Evolutionary conservation across 2,329 filamentous ascomycete species (phyloP).

Genomic region (Colletotrichum sp.): DNA sequence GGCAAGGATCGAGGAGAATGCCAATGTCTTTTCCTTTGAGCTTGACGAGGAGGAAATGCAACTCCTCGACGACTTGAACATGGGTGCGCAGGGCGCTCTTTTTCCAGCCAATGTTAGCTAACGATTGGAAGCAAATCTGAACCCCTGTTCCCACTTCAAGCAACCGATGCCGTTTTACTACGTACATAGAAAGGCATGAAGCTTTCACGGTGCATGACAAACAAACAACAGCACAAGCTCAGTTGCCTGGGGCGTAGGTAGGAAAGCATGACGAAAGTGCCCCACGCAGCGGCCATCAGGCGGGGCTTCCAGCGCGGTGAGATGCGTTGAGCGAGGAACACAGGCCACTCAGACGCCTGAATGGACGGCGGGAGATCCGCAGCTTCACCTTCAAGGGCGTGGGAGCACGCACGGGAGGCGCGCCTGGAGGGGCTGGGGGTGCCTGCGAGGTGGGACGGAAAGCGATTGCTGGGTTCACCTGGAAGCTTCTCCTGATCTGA

Average conservation of each 20-base stretch:
- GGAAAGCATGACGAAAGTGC: constrained; percentile 6
- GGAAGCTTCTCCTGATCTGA: constrained; percentile 17
- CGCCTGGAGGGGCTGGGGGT: neutral
- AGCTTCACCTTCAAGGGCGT: neutral
- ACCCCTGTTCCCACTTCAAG: neutral
- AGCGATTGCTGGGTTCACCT: constrained; percentile 14
- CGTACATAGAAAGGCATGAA: neutral
- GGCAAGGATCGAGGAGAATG: constrained; percentile 65
- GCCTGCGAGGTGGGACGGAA: neutral
- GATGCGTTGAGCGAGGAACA: neutral
- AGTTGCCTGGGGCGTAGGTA: neutral
- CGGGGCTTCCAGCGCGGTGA: neutral
- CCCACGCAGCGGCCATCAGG: neutral
- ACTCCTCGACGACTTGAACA: constrained; percentile 32
- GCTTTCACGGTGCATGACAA: constrained; percentile 10
- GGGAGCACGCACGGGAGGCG: neutral
- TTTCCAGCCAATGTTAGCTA: constrained; percentile 34
- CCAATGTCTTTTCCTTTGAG: constrained; percentile 65
- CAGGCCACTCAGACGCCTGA: neutral
- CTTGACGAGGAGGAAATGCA: constrained; percentile 63
- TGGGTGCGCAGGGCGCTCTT: constrained; percentile 31
- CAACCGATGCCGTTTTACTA: neutral
- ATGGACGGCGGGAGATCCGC: constrained; percentile 11
- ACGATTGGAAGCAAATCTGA: neutral
- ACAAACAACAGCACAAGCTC: neutral